phyloP scores from a whole-genome alignment of 1,284 basidiomycete species.

The Pseudozyma flocculosa region DNA sequence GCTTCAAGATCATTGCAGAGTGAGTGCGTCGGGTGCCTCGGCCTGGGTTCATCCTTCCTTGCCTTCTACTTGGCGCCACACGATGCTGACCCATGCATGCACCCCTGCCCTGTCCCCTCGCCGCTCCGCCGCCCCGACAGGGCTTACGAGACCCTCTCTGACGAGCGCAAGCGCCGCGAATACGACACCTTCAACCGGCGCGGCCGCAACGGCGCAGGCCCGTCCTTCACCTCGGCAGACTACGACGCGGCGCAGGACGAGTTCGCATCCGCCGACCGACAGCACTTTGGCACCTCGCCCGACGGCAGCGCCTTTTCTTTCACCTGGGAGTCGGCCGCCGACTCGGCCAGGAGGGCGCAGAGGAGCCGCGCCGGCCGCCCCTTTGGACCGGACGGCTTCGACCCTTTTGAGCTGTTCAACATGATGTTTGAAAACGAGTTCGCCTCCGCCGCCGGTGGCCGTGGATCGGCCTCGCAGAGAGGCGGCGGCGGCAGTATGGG shows the following conservation, averaged over 20 bases:
- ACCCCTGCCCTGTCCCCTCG: too few relatives aligned
- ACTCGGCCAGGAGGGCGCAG: constrained; percentile 48
- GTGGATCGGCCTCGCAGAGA: constrained; percentile 2
- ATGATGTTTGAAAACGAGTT: constrained; percentile 47
- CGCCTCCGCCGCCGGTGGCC: constrained; percentile 9
- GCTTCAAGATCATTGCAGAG: constrained; percentile 49
- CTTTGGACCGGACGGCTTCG: constrained; percentile 40
- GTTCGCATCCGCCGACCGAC: constrained; percentile 14
- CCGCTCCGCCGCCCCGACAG: neutral
- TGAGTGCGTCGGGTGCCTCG: constrained; percentile 1
- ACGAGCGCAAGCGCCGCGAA: constrained; percentile 36
- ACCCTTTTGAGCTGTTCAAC: constrained; percentile 54
- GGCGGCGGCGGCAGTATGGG: constrained; percentile 7
- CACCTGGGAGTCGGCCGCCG: constrained; percentile 50
- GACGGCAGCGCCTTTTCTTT: constrained; percentile 43
- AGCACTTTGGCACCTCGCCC: constrained; percentile 38
- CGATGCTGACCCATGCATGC: too few relatives aligned
- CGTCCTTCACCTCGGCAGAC: neutral
- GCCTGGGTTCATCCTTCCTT: neutral
- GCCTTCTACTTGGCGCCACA: too few relatives aligned
- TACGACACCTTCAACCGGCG: constrained; percentile 33
- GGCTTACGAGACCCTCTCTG: constrained; percentile 50
- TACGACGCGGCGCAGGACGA: constrained; percentile 2
- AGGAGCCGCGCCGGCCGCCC: constrained; percentile 27
- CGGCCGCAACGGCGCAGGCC: neutral